A percentile compares a stretch with the other conserved stretches of the same genome.
phyloP scores from a whole-genome alignment of 768 basidiomycete genomes.

The Leccinellum luteum region DNA sequence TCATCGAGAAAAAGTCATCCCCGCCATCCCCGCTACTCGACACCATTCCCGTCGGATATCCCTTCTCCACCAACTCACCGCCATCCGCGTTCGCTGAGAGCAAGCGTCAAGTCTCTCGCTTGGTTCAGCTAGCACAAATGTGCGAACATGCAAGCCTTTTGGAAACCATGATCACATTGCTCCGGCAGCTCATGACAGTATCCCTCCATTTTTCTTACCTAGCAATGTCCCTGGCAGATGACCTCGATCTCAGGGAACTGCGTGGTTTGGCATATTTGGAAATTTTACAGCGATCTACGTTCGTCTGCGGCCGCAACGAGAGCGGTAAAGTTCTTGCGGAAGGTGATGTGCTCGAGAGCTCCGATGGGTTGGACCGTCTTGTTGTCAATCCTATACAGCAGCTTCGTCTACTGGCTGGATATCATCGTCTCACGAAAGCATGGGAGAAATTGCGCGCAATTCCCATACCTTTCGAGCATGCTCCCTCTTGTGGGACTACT shows the following conservation, averaged over 20 bases:
- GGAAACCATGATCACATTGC: conserved; percentile 54
- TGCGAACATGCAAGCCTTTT: conserved; percentile 63
- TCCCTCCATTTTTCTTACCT: conserved; percentile 69
- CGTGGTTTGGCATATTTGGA: conserved; percentile 69
- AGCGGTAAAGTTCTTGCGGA: conserved; percentile 19
- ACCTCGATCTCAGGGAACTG: conserved; percentile 57
- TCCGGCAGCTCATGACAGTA: conserved; percentile 58
- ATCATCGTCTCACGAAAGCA: conserved; percentile 60
- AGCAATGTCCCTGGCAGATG: conserved; percentile 72
- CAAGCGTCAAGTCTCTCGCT: conserved; percentile 52
- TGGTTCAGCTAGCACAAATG: conserved; percentile 64
- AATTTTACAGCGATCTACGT: conserved; percentile 62
- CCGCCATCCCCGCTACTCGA: conserved; percentile 52
- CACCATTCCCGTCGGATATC: conserved; percentile 34
- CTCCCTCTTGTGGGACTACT: conserved; percentile 57
- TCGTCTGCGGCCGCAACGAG: conserved; percentile 17
- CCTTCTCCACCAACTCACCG: conserved; percentile 26
- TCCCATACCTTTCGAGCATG: conserved; percentile 65
- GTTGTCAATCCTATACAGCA: conserved; percentile 58
- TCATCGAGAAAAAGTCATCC: conserved; percentile 56
- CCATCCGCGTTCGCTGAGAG: conserved; percentile 36
- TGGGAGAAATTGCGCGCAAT: conserved; percentile 63
- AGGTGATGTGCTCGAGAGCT: conserved; percentile 31
- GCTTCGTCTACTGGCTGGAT: conserved; percentile 65
- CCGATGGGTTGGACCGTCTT: conserved; percentile 44